phyloP scores from a whole-genome alignment of 371 early-diverging fungal species.

The Syncephalastrum sp. region DNA sequence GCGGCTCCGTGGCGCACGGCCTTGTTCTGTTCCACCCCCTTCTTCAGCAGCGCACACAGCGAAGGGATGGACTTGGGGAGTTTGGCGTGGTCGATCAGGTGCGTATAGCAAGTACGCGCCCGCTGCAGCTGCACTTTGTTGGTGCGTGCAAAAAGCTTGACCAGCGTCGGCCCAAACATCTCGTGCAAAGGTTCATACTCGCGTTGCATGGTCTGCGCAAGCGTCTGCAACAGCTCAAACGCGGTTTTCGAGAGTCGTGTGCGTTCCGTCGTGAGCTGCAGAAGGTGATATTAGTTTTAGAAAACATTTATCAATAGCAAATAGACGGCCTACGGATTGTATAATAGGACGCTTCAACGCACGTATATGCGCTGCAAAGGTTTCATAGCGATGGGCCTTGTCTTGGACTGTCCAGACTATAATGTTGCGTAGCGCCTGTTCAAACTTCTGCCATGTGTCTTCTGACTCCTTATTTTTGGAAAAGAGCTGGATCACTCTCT shows the following conservation, averaged over 20 bases:
- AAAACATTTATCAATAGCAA: not conserved
- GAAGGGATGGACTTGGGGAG: slow-evolving; percentile 35
- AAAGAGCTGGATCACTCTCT: slow-evolving; percentile 22
- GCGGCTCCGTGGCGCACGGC: slow-evolving; percentile 36
- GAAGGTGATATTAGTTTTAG: not conserved
- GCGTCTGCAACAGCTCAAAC: slow-evolving; percentile 44
- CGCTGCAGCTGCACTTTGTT: slow-evolving; percentile 53
- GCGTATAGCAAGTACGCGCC: slow-evolving; percentile 38
- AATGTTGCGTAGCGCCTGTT: slow-evolving; percentile 33
- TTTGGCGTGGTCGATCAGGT: slow-evolving; percentile 38
- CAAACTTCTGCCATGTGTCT: slow-evolving; percentile 36
- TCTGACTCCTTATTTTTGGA: slow-evolving; percentile 36
- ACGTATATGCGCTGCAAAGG: slow-evolving; percentile 35
- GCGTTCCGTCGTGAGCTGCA: slow-evolving; percentile 52
- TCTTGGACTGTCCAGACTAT: slow-evolving; percentile 21
- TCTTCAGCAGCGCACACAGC: slow-evolving; percentile 26
- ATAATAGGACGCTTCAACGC: slow-evolving; percentile 29
- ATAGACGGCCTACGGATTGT: slow-evolving; percentile 21
- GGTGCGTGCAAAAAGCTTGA: slow-evolving; percentile 56
- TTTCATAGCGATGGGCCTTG: slow-evolving; percentile 20
- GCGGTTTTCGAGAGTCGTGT: slow-evolving; percentile 54
- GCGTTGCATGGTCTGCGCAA: slow-evolving; percentile 43
- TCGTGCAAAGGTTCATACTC: slow-evolving; percentile 45
- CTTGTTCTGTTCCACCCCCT: slow-evolving; percentile 34
- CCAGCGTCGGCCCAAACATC: slow-evolving; percentile 40